phyloP scores from a whole-genome alignment of 352 stramenopile species.

The Phytophthora kernoviae region DNA sequence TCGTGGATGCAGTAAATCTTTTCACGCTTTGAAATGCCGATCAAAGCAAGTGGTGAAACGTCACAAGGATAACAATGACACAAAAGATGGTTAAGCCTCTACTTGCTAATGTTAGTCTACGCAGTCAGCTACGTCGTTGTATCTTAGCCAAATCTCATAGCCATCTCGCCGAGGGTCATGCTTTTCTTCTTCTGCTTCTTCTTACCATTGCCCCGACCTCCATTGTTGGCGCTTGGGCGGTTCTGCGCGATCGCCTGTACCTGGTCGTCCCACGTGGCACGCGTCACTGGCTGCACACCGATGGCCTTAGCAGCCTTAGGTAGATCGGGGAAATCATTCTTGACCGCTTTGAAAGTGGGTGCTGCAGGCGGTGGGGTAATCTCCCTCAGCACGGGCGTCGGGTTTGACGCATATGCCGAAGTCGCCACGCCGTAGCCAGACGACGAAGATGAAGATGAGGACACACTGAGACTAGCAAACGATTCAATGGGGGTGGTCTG shows the following conservation, averaged over 20 bases:
- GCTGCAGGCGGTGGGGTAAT: slow-evolving; percentile 24
- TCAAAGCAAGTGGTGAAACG: too few species aligned
- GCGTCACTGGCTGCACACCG: slow-evolving; percentile 75
- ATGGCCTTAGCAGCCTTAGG: slow-evolving; percentile 58
- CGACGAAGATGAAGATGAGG: slow-evolving; percentile 25
- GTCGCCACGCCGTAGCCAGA: slow-evolving; percentile 42
- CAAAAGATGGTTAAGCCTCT: not conserved
- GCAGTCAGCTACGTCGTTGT: not conserved
- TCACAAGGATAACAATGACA: too few species aligned
- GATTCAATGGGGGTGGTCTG: slow-evolving; percentile 57
- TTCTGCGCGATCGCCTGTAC: slow-evolving; percentile 77
- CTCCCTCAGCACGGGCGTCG: slow-evolving; percentile 33
- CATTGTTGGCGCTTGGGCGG: slow-evolving; percentile 29
- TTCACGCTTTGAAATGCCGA: not conserved
- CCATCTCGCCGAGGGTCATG: slow-evolving; percentile 80
- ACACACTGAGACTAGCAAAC: slow-evolving; percentile 52
- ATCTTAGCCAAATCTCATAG: slow-evolving; percentile 77
- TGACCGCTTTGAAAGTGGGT: slow-evolving; percentile 46
- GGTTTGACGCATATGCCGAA: slow-evolving; percentile 37
- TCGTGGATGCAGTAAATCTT: too few species aligned
- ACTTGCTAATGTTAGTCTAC: slow-evolving; percentile 6
- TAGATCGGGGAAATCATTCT: slow-evolving; percentile 82
- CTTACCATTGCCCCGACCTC: slow-evolving; percentile 43
- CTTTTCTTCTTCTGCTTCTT: slow-evolving; percentile 88
- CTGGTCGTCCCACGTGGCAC: slow-evolving; percentile 84